Evolutionary conservation across 768 basidiomycete genomes (phyloP).

Genomic region (Lactarius psammicola): DNA sequence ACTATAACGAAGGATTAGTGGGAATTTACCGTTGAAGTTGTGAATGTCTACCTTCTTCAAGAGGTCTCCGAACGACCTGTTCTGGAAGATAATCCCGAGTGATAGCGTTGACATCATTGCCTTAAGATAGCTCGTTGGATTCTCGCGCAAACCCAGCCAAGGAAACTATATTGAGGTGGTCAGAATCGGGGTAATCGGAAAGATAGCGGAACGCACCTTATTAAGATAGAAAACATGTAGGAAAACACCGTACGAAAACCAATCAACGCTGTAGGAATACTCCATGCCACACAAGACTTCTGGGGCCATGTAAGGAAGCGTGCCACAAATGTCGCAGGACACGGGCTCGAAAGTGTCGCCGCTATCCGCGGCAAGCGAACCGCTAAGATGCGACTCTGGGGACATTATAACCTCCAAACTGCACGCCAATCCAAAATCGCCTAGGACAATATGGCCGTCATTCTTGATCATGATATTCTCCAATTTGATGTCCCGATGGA

Average conservation of each 20-base stretch:
- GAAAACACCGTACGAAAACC: constrained; percentile 28
- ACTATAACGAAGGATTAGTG: neutral
- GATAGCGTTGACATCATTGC: constrained; percentile 20
- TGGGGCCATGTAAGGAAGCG: constrained; percentile 27
- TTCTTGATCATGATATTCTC: constrained; percentile 93
- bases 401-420: constrained; percentile 11
- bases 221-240: constrained; percentile 20
- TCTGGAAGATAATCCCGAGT: constrained; percentile 4
- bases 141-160: constrained; percentile 18
- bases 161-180: constrained; percentile 16
- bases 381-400: neutral
- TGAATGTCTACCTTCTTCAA: constrained; percentile 10
- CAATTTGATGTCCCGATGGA: constrained; percentile 94
- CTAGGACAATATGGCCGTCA: constrained; percentile 83
- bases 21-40: neutral
- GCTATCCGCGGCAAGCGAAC: neutral
- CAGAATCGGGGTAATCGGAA: neutral
- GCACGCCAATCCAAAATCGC: constrained; percentile 68
- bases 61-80: constrained; percentile 13
- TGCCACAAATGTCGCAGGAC: constrained; percentile 19
- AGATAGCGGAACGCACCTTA: constrained; percentile 8
- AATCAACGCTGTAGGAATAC: constrained; percentile 26
- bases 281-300: constrained; percentile 19
- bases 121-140: constrained; percentile 20
- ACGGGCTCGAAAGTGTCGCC: neutral